Evolutionary conservation across 768 basidiomycete species (phyloP), one percentile per base, ranked within the genome.

Genomic region (Bullera alba): DNA sequence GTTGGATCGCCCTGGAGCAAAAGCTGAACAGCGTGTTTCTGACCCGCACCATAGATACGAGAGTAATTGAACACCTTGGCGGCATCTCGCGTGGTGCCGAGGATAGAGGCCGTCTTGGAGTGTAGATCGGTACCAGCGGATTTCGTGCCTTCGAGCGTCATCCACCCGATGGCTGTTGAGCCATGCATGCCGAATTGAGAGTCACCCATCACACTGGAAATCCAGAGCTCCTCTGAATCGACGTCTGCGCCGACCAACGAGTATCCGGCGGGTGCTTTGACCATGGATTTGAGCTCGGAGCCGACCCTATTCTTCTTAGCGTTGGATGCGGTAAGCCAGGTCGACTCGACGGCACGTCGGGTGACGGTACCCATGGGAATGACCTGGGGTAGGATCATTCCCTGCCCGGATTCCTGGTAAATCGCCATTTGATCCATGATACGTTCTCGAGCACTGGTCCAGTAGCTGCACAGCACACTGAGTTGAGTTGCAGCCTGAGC

Each of bases 281-380:
- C 84, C 92, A 97, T 95, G 3, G 92, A 87, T 70, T 97, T 97
- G 55, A 97, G 80, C 73, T 99, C 95, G 0, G 91, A 95, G 1
- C 93, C 93, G n/a, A 97, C 87, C 17, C 95, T 84, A 59, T 95
- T 93, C 75, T 83, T 83, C 78, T 97, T 99, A 2, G 95, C 92
- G 62, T 99, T 99, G 58, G 90, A 91, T 0, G 95, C 95, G 0
- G 95, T 97, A 43, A 99, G 75, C 95, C 95, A 97, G 2, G 93
- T 97, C 73, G 85, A 87, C 75, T 97, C 95, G 56, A 97, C 93
- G 6, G 95, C 91, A 27, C 92, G 83, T 7, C 92, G 89, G 15
- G 93, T 99, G 46, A 97, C 89, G 0, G 95, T 96, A 14, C 95
- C 95, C 95, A 99, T 99, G 6, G 91, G 86, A 61, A 96, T 86